Conservation (phyloP, 78 protist genomes). For the Speleostelium caveatum region DNA sequence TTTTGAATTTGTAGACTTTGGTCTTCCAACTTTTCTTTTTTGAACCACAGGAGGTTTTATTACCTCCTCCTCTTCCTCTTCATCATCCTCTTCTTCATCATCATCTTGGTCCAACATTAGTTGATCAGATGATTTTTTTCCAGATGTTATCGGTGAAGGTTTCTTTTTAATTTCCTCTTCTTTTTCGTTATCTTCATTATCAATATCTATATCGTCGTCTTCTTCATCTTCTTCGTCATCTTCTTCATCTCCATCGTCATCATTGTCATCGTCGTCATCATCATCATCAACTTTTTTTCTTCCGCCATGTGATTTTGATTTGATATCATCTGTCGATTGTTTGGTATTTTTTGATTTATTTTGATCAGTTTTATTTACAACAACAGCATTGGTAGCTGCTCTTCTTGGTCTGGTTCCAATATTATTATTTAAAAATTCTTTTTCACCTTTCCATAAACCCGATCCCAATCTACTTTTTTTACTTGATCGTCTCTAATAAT, state of each 20-base stretch:
- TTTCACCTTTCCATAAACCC: constrained; percentile 1
- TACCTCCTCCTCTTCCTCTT: not conserved
- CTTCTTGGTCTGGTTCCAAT: not conserved
- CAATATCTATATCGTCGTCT: no score
- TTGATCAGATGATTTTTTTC: no score
- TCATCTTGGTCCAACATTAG: no score
- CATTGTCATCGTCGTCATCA: not conserved
- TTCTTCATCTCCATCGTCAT: not conserved
- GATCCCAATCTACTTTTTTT: constrained; percentile 1
- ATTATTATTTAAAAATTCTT: not conserved
- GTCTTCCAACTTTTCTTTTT: constrained; percentile 4
- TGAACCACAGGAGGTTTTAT: not conserved
- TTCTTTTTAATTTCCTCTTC: no score
- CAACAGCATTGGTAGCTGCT: not conserved
- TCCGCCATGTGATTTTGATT: not conserved
- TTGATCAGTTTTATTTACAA: not conserved
- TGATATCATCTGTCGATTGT: not conserved
- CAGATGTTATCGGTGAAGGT: no score
- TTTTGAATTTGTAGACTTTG: not conserved
- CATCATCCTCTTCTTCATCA: not conserved
- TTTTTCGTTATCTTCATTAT: no score
- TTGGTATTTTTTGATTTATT: not conserved
- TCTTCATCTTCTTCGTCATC: not conserved
- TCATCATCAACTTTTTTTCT: not conserved
- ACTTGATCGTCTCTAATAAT: no score